Evolutionary conservation across 2,329 filamentous ascomycete genomes (phyloP).

Genomic region (Coniosporium tulheliwenetii): DNA sequence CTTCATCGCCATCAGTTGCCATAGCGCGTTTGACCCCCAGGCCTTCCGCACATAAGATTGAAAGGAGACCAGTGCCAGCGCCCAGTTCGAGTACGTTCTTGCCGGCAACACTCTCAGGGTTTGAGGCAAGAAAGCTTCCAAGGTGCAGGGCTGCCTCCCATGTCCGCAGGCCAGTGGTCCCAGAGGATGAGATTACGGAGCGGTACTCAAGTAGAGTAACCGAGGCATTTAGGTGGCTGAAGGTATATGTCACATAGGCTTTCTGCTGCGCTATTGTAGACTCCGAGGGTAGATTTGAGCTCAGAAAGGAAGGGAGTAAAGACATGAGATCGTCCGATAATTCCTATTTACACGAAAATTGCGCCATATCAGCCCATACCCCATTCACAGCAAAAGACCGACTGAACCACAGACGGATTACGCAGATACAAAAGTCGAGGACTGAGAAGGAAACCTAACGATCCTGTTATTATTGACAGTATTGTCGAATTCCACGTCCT

Average conservation of each 20-base stretch:
- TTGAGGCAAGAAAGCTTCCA: conserved; percentile 46
- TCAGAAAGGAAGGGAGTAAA: conserved; percentile 48
- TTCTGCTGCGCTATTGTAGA: conserved; percentile 52
- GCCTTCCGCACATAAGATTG: conserved; percentile 56
- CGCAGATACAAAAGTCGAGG: no score
- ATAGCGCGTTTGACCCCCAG: conserved; percentile 44
- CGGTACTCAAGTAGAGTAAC: conserved; percentile 55
- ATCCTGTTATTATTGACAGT: no score
- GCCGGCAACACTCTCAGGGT: conserved; percentile 27
- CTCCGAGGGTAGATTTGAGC: conserved; percentile 48
- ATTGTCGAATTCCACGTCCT: no score
- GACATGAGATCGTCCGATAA: conserved; percentile 69
- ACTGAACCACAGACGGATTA: conserved; percentile 7
- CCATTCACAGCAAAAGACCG: conserved; percentile 11
- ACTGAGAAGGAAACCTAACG: no score
- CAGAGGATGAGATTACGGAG: conserved; percentile 50
- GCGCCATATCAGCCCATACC: not conserved
- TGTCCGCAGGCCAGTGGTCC: conserved; percentile 62
- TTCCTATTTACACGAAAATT: conserved; percentile 38
- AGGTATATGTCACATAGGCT: conserved; percentile 57
- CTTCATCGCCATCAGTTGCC: conserved; percentile 59
- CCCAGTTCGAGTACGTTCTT: conserved; percentile 65
- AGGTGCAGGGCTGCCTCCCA: conserved; percentile 71
- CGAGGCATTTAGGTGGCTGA: conserved; percentile 5
- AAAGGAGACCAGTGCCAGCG: conserved; percentile 61